Base-by-base conservation (phyloP, 164 flowering plant species). In the Dillenia suffruticosa region DNA sequence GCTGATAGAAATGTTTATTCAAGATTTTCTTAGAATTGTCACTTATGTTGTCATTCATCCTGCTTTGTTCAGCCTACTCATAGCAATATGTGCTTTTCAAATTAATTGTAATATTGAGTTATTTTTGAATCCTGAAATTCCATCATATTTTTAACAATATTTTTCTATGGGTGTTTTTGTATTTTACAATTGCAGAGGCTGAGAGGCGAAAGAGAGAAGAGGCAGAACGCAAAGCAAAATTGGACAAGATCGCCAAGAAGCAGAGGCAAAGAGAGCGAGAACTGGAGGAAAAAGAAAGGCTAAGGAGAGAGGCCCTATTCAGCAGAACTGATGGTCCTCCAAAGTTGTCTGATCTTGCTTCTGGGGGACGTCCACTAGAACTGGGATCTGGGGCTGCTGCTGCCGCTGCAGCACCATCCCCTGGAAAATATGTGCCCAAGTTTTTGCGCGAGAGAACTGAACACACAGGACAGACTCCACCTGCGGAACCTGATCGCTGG, bases 201-300 rank as follows among this genome's bases (percentile, higher is more conserved):
- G 97, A 91, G 81, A 82, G 82, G 64, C 66, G 72, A 16, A 82
- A 62, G 77, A 84, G 62, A 65, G 96, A 86, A 68, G 91, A 86
- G 61, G 93, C 96, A 15, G 93, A 88, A 51, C 74, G 75, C 43
- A 81, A 56, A 63, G 96, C 93, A 0, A 88, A 90, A 72, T 62
- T 92, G 75, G 96, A 86, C 70, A 89, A 80, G 68, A 85, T 90
- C 9, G 96, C 90, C 49, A 95, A 83, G 55, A 90, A 77, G 74
- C 96, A 92, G 76, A 80, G 89, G 75, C 92, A 83, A 49, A 77
- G 93, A 50, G 96, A 88, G 72, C 50, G 68, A 64, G 98, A 92
- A 67, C 44, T 79, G 15, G 96, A 92, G 56, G 96, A 90, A 62
- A 90, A 80, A 50, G 89, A 77, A 44, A 80, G 78, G 69, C 61